These are phyloP conservation scores for Brassica juncea DNA, from an alignment of 345 rosid genomes.

Conservation along the genomic window DNA sequence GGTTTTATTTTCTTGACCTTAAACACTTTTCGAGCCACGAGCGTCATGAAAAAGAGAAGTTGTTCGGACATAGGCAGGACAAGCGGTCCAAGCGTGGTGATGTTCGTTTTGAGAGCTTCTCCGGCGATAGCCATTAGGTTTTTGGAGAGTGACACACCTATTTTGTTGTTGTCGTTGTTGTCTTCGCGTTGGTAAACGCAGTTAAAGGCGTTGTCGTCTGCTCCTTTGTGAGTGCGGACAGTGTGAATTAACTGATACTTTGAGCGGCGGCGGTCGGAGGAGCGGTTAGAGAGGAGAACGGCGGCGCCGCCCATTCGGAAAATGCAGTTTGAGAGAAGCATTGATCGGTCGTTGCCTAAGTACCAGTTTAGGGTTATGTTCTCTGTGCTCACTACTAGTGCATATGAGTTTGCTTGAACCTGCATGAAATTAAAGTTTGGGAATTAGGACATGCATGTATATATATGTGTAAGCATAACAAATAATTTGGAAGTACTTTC, in stretches of 20 bases:
- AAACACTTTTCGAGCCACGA: slow-evolving; percentile 48
- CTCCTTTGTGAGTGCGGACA: slow-evolving; percentile 64
- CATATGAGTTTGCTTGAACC: slow-evolving; percentile 59
- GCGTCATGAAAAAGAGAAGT: slow-evolving; percentile 47
- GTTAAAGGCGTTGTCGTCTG: slow-evolving; percentile 51
- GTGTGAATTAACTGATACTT: slow-evolving; percentile 65
- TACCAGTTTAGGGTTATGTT: slow-evolving; percentile 53
- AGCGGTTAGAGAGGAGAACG: slow-evolving; percentile 53
- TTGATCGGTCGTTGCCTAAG: slow-evolving; percentile 56
- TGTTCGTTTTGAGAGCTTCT: slow-evolving; percentile 60
- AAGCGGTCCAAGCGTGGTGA: slow-evolving; percentile 64
- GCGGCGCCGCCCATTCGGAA: slow-evolving; percentile 64
- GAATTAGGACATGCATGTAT: neutral
- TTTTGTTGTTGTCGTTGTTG: slow-evolving; percentile 13
- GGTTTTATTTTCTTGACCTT: slow-evolving; percentile 59
- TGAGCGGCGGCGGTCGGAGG: slow-evolving; percentile 44
- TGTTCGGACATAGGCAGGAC: slow-evolving; percentile 71
- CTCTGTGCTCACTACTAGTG: slow-evolving; percentile 65
- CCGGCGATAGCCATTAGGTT: slow-evolving; percentile 65
- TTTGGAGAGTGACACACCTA: slow-evolving; percentile 57
- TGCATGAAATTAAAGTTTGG: slow-evolving; percentile 6
- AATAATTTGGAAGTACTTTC: neutral
- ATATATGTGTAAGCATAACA: neutral
- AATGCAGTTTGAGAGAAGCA: slow-evolving; percentile 61
- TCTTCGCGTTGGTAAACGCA: slow-evolving; percentile 63